These are phyloP conservation scores for Jaapia argillacea DNA, from an alignment of 768 basidiomycete genomes.

Conservation along the genomic window DNA sequence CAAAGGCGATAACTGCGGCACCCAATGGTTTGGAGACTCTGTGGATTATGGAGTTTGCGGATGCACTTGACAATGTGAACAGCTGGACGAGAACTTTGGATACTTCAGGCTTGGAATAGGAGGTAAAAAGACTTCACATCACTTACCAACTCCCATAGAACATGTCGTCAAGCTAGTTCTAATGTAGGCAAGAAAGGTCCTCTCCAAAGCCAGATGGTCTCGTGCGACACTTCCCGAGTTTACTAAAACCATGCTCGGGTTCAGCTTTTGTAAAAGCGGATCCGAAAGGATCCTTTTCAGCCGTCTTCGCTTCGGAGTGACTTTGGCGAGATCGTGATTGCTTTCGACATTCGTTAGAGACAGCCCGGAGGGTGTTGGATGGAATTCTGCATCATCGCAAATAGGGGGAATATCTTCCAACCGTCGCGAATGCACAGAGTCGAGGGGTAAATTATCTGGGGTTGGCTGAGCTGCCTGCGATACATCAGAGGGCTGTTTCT, in stretches of 20 bases:
- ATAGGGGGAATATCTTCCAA: too few relatives aligned
- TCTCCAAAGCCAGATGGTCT: slow-evolving; percentile 41
- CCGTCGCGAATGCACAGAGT: too few relatives aligned
- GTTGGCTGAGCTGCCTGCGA: too few relatives aligned
- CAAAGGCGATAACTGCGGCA: slow-evolving; percentile 26
- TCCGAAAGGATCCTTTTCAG: too few relatives aligned
- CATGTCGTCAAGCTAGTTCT: slow-evolving; percentile 38
- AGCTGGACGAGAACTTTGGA: slow-evolving; percentile 34
- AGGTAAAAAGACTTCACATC: neutral
- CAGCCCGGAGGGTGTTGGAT: too few relatives aligned
- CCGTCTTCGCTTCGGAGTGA: too few relatives aligned
- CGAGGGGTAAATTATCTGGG: too few relatives aligned
- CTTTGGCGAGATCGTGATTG: too few relatives aligned
- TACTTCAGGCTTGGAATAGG: neutral
- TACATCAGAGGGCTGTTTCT: too few relatives aligned
- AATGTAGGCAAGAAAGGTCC: slow-evolving; percentile 42
- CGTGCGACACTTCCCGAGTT: slow-evolving; percentile 40
- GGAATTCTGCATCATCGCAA: too few relatives aligned
- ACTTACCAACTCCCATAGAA: slow-evolving; percentile 39
- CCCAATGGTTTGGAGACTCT: slow-evolving; percentile 34
- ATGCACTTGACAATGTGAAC: slow-evolving; percentile 27
- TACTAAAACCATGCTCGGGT: slow-evolving; percentile 24
- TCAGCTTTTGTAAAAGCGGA: too few relatives aligned
- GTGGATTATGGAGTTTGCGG: slow-evolving; percentile 3
- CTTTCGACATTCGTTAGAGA: too few relatives aligned